Percentiles rank a stretch among this genome's conserved stretches.
phyloP scores from a whole-genome alignment of 306 rosid genomes.

The Prunus mira region DNA sequence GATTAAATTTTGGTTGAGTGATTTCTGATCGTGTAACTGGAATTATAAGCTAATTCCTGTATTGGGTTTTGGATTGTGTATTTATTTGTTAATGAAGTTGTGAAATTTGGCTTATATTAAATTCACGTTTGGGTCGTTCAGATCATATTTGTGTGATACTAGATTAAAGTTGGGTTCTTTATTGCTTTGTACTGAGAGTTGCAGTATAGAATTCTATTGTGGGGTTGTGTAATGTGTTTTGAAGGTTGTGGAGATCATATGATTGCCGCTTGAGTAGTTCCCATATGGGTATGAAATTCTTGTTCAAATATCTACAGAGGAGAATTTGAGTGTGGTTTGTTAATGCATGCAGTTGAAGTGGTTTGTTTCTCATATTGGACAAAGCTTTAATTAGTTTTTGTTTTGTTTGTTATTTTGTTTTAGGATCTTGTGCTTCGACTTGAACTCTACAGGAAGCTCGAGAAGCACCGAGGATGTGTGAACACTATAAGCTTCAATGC shows the following conservation, averaged over 20 bases:
- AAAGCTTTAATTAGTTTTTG: not conserved
- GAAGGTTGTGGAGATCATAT: not conserved
- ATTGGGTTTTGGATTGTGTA: not conserved
- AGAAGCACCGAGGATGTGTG: slow-evolving; percentile 78
- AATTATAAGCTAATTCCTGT: not conserved
- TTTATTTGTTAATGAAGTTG: not conserved
- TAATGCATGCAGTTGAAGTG: not conserved
- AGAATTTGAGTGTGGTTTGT: not conserved
- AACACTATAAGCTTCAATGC: slow-evolving; percentile 78
- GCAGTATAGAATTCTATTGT: not conserved
- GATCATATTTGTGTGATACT: not conserved
- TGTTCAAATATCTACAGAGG: not conserved
- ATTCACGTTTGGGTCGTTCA: not conserved
- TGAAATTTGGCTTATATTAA: not conserved
- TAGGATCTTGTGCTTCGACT: slow-evolving; percentile 84
- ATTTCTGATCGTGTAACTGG: not conserved
- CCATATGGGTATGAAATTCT: not conserved
- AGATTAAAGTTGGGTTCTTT: not conserved
- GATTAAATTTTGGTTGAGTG: not conserved
- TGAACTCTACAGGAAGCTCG: slow-evolving; percentile 55
- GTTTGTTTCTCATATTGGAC: not conserved
- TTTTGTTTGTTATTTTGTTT: not conserved
- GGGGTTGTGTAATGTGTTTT: not conserved
- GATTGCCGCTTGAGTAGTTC: not conserved
- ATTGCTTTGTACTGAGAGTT: not conserved